These are phyloP conservation scores for Magnaporthiopsis rhizophila DNA, from an alignment of 2,329 filamentous ascomycete species.

Conservation along the genomic window DNA sequence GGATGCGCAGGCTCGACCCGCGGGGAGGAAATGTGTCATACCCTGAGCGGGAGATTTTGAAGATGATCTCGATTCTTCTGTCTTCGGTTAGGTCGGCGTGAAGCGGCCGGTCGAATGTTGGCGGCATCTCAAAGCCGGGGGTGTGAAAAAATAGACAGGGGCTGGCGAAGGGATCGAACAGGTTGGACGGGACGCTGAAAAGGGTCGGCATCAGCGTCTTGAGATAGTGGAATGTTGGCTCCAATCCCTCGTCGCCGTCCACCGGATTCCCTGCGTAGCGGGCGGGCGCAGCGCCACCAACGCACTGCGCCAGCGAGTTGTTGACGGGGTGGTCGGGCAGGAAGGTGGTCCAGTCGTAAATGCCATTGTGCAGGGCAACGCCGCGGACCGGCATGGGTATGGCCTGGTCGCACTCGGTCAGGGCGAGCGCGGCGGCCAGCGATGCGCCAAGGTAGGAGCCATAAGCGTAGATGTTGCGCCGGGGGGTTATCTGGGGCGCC, in stretches of 20 bases:
- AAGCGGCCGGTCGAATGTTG: constrained; percentile 26
- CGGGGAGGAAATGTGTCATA: constrained; percentile 40
- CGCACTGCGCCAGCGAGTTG: constrained; percentile 10
- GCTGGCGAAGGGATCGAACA: constrained; percentile 55
- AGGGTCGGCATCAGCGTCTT: constrained; percentile 25
- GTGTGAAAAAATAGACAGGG: constrained; percentile 51
- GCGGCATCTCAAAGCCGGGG: constrained; percentile 37
- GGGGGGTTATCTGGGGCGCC: constrained; percentile 22
- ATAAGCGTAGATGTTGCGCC: constrained; percentile 40
- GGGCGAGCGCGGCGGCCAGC: constrained; percentile 46
- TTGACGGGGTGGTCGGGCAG: constrained; percentile 44
- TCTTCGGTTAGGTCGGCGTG: constrained; percentile 1
- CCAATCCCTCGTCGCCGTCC: constrained; percentile 22
- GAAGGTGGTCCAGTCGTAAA: constrained; percentile 59
- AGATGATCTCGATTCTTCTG: constrained; percentile 8
- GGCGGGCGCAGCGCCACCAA: no score
- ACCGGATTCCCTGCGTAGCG: constrained; percentile 12
- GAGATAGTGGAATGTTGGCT: constrained; percentile 27
- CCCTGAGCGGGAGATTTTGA: constrained; percentile 29
- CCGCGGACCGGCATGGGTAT: constrained; percentile 41
- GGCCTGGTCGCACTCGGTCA: constrained; percentile 44
- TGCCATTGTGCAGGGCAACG: constrained; percentile 48
- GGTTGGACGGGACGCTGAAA: constrained; percentile 38
- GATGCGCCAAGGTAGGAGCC: constrained; percentile 51
- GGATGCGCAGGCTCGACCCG: constrained; percentile 39